These are phyloP conservation scores for Trichophyton schoenleinii DNA, from an alignment of 2,329 filamentous ascomycete species.

Conservation along the genomic window DNA sequence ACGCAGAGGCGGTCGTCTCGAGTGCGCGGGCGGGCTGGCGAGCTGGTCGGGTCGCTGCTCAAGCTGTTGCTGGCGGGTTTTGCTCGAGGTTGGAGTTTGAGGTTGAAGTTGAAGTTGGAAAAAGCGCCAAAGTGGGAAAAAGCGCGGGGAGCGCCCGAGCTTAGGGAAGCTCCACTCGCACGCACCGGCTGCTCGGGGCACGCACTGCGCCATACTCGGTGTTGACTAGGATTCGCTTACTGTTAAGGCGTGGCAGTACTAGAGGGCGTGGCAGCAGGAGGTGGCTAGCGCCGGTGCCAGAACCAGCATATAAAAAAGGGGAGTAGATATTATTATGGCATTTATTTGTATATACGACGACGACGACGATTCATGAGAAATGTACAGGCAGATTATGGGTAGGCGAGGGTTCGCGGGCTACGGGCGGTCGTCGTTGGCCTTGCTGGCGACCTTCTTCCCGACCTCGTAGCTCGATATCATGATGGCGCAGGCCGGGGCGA, in stretches of 20 bases:
- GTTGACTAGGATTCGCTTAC: no score
- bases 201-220: not conserved
- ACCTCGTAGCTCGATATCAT: constrained; percentile 99
- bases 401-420: not conserved
- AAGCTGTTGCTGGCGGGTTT: not conserved
- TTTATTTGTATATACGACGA: not conserved
- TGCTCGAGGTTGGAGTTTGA: not conserved
- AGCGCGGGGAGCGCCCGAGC: not conserved
- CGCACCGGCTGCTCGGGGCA: not conserved
- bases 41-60: not conserved
- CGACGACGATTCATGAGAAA: not conserved
- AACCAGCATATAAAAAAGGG: not conserved
- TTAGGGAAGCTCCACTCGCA: not conserved
- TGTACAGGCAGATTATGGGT: not conserved
- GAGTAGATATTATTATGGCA: no score
- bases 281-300: not conserved
- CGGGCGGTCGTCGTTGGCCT: constrained; percentile 51
- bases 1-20: not conserved
- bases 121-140: not conserved
- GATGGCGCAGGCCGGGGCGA: constrained; percentile 91
- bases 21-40: not conserved
- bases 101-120: not conserved
- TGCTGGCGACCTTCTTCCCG: constrained; percentile 74
- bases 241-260: not conserved
- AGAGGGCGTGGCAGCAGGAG: not conserved